Evolutionary conservation across 257 asterid species (phyloP).

Genomic region (Ehretia macrophylla): DNA sequence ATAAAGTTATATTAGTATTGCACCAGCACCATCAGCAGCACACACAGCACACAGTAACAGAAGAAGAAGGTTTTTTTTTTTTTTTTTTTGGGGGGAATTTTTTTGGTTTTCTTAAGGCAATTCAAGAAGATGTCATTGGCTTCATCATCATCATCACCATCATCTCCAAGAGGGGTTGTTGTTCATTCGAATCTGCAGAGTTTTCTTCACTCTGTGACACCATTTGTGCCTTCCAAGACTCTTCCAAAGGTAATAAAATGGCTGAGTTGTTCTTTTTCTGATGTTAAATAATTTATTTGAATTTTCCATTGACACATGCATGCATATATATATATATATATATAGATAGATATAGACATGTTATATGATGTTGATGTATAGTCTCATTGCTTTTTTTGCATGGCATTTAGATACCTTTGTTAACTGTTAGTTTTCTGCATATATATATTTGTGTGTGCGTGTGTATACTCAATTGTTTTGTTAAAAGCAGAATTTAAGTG

Average conservation of each 20-base stretch:
- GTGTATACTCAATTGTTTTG: too few relatives aligned
- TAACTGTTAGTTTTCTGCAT: neutral
- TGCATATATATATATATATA: too few relatives aligned
- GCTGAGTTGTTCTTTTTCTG: neutral
- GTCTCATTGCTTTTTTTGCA: neutral
- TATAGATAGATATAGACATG: too few relatives aligned
- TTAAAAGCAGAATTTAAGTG: neutral
- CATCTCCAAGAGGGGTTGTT: neutral
- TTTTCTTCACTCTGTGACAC: conserved; percentile 21
- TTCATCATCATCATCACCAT: neutral
- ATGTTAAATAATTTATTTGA: neutral
- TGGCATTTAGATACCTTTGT: neutral
- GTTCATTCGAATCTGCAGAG: conserved; percentile 18
- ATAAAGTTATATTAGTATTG: neutral
- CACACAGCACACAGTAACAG: neutral
- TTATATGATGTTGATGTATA: too few relatives aligned
- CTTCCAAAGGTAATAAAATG: conserved; percentile 15
- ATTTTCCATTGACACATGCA: neutral
- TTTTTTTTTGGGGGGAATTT: neutral
- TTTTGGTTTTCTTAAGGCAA: neutral
- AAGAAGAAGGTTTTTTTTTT: neutral
- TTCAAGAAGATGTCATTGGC: neutral
- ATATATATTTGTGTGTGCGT: too few relatives aligned
- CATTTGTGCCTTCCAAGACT: conserved; percentile 16
- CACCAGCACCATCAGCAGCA: neutral